Percentiles rank a stretch among this genome's conserved stretches.
Conservation (phyloP, 129 eudicot genomes). For the Chrysanthemum lavandulifolium region DNA sequence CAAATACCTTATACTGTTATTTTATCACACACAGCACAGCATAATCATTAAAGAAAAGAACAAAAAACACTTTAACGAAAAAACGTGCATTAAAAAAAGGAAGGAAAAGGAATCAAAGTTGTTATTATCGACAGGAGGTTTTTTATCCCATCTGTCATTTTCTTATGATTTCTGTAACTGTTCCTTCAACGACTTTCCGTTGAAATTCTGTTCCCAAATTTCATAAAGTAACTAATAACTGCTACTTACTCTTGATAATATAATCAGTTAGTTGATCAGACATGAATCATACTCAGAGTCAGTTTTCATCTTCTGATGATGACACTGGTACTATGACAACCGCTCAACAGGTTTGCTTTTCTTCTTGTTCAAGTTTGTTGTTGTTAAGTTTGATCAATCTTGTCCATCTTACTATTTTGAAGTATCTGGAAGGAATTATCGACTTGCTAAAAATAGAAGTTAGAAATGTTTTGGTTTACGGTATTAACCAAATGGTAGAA, state of each 20-base stretch:
- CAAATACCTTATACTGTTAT: too few species aligned
- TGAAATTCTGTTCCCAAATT: background rate
- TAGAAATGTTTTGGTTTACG: too few species aligned
- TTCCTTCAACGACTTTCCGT: background rate
- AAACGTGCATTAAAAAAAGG: background rate
- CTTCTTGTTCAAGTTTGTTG: background rate
- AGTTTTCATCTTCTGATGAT: constrained; percentile 54
- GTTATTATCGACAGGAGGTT: background rate
- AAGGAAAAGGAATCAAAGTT: background rate
- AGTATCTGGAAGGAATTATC: too few species aligned
- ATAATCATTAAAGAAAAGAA: too few species aligned
- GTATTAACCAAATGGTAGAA: too few species aligned
- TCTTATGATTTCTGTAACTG: background rate
- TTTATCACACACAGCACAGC: too few species aligned
- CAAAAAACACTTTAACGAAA: background rate
- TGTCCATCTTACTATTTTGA: background rate
- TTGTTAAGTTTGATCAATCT: background rate
- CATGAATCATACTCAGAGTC: constrained; percentile 52
- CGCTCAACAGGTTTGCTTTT: constrained; percentile 50
- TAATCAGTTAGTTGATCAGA: constrained; percentile 3
- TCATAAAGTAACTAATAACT: background rate
- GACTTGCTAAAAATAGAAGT: too few species aligned
- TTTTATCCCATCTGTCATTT: background rate
- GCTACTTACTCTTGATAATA: background rate
- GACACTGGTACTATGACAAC: constrained; percentile 56